Evolutionary conservation across 148 eudicot genomes (phyloP), one percentile per base, ranked within the genome.

Genomic region (Chenopodium quinoa): DNA sequence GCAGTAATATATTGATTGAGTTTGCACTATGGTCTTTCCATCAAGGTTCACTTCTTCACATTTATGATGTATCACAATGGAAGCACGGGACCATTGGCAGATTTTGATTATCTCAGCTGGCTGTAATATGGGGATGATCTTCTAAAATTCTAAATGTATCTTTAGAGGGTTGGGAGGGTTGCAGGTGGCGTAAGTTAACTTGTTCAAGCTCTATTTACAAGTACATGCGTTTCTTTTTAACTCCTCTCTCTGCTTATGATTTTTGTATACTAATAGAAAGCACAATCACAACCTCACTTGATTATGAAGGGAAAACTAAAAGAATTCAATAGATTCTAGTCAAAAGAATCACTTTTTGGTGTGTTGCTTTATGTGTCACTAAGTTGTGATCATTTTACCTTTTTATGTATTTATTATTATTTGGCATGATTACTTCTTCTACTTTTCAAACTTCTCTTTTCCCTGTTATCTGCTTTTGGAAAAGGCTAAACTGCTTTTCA

Each of bases 281-380:
- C 22, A 34, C 75, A 47, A 58, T 75, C 64, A 9, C 19, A 29
- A 76, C n/a, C 29, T 50, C 37, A 29, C 29, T 13, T 23, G 64
- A 23, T 52, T 47, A 23, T 27, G 34, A 52, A 25, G 63, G 9
- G 19, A 31, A 20, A 77, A 44, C 7, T 44, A 37, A 19, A 72
- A 71, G 31, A 44, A 16, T 29, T 72, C 54, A 72, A 46, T 17
- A 72, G 56, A 44, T 46, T 22, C 29, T 46, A 22, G 52, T 72
- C 54, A 72, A 72, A 73, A 73, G 76, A 47, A n/a, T 73, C 69
- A 29, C 29, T 65, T 65, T 65, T 65, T 65, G 63, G 32, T 65
- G 69, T 65, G 69, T 25, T 65, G 25, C 69, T 65, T 22, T 22
- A 58, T 58, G 63, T 58, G 63, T 65, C 69, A 19, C 69, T 65